Conservation (phyloP, 192 early-diverging fungal genomes). For the Mortierella claussenii region DNA sequence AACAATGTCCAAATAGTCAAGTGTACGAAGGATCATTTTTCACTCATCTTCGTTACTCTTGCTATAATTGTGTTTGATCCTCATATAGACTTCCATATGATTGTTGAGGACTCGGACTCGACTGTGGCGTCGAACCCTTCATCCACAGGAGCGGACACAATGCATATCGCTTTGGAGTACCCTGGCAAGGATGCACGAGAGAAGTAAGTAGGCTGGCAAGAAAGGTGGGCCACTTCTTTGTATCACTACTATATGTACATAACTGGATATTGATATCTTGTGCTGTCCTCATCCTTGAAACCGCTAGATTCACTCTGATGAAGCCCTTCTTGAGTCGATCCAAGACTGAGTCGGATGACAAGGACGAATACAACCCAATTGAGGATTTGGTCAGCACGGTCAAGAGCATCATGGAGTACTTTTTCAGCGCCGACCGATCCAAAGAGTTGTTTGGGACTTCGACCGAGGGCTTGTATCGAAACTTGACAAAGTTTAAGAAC, state of each 20-base stretch:
- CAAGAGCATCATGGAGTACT: constrained; percentile 72
- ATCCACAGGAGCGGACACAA: constrained; percentile 38
- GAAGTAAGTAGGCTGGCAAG: too few relatives aligned
- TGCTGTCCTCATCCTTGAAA: too few relatives aligned
- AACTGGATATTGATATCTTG: too few relatives aligned
- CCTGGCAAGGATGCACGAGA: constrained; percentile 53
- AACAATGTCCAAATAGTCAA: too few relatives aligned
- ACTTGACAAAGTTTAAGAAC: constrained; percentile 81
- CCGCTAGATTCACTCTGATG: constrained; percentile 57
- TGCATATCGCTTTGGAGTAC: constrained; percentile 53
- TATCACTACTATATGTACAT: too few relatives aligned
- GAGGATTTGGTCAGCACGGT: constrained; percentile 82
- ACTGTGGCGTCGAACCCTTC: constrained; percentile 50
- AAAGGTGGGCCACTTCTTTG: too few relatives aligned
- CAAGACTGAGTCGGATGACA: constrained; percentile 59
- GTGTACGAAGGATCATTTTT: too few relatives aligned
- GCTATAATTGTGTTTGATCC: too few relatives aligned
- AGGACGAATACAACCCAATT: constrained; percentile 86
- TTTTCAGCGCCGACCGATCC: constrained; percentile 59
- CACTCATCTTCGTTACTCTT: background rate
- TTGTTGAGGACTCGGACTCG: constrained; percentile 54
- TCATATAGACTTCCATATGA: constrained; percentile 35
- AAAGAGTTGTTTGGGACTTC: constrained; percentile 70
- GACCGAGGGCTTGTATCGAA: constrained; percentile 73
- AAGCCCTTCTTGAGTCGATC: constrained; percentile 56